These are phyloP conservation scores for Tetragonia tetragonoides DNA, from an alignment of 148 eudicot genomes.

Conservation along the genomic window DNA sequence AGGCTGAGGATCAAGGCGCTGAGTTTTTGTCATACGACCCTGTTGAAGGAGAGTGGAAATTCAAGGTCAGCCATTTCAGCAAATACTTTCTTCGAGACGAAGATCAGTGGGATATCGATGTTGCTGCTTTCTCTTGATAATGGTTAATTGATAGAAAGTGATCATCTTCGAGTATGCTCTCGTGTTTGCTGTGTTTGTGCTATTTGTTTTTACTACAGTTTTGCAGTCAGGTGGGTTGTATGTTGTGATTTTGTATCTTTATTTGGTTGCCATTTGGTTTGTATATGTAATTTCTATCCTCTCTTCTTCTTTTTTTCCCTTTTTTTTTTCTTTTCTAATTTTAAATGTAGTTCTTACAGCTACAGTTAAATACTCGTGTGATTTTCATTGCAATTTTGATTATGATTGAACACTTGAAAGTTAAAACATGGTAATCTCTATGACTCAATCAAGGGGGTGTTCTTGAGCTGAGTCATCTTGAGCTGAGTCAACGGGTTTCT, in stretches of 20 bases:
- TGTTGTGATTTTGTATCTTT: slow-evolving; percentile 8
- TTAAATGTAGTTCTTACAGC: too few species aligned
- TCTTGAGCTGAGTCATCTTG: too few species aligned
- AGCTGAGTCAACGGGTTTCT: too few species aligned
- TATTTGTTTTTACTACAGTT: not conserved
- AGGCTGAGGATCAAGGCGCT: slow-evolving; percentile 88
- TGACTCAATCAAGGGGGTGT: too few species aligned
- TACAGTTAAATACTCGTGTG: not conserved
- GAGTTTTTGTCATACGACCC: slow-evolving; percentile 84
- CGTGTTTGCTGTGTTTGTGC: slow-evolving; percentile 6
- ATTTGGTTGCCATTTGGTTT: not conserved
- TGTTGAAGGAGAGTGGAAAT: slow-evolving; percentile 84
- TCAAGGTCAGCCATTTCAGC: slow-evolving; percentile 84
- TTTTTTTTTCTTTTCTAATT: not conserved
- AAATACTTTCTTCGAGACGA: slow-evolving; percentile 53
- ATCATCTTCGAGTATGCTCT: not conserved
- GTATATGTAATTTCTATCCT: not conserved
- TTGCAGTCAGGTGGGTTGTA: slow-evolving; percentile 3
- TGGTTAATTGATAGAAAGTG: not conserved
- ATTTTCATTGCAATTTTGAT: not conserved
- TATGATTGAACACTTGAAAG: not conserved
- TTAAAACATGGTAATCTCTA: too few species aligned
- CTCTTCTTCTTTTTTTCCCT: not conserved
- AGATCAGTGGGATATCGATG: slow-evolving; percentile 19
- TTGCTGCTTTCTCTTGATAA: not conserved